Base-by-base conservation (phyloP, 2,329 filamentous ascomycete species). In the Fusarium stilboides region DNA sequence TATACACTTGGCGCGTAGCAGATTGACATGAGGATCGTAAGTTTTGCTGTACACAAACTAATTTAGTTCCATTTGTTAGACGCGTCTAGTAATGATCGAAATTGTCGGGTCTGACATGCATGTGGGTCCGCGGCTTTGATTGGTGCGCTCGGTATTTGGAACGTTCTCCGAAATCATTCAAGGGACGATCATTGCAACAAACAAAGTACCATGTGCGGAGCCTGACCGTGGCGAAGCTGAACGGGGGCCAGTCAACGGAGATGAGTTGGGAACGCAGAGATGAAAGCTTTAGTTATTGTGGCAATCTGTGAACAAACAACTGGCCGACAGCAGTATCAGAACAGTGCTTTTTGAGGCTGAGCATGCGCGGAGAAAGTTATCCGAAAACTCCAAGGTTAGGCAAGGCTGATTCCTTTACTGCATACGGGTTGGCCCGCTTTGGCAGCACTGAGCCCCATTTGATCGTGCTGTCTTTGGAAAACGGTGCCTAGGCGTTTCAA, bases 51-150 rank as follows among this genome's bases (percentile, higher is more conserved):
- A 28, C 8, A 28, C 8, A 28, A 28, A 28, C 26, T 9, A 8
- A 8, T 10, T 28, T 28, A 28, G 37, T 43, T 28, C 14, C 17
- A 34, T n/a, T 40, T 2, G 13, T 22, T 14, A 33, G 36, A 34
- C 26, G 9, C 26, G 20, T 26, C 9, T 22, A 36, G 57, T 34
- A 60, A 36, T 37, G 12, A 34, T 39, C 17, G 7, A 17, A 34
- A 6, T 26, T 20, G 57, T 57, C 31, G n/a, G 24, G 10, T 63
- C 58, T 63, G 12, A 63, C 37, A 34, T 49, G 24, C 33, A 22
- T 57, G 4, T 3, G 8, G n/a, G 10, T 34, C 20, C 14, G 1
- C 15, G 8, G 14, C 5, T 36, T 1, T 59, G 26, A 34, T 59
- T 57, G 34, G 33, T 19, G 17, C 3, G 19, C 17, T 46, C 20